Conservation (phyloP, 129 eudicot genomes). For the Erigeron canadensis region DNA sequence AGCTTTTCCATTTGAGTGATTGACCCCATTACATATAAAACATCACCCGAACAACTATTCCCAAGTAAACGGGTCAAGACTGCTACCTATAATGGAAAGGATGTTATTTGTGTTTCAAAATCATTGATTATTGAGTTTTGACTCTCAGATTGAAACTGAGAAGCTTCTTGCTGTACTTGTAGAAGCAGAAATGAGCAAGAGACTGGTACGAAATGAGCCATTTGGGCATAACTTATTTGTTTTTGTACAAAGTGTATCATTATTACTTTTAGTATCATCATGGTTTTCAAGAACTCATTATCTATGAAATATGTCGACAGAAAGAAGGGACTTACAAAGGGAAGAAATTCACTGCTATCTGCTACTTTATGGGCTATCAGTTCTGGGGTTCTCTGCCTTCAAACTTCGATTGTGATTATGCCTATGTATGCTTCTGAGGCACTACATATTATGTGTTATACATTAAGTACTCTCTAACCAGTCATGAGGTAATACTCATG, state of each 20-base stretch:
- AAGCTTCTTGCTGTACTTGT: constrained; percentile 97
- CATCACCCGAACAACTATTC: neutral
- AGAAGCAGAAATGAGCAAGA: constrained; percentile 90
- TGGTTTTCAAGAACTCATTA: constrained; percentile 2
- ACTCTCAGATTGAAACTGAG: constrained; percentile 87
- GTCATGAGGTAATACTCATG: neutral
- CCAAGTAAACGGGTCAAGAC: neutral
- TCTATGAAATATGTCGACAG: constrained; percentile 42
- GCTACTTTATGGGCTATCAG: constrained; percentile 98
- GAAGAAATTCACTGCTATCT: constrained; percentile 93
- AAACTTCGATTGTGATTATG: constrained; percentile 92
- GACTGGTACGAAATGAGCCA: constrained; percentile 51
- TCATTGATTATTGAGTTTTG: constrained; percentile 6
- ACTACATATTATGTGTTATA: neutral
- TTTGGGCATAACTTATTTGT: neutral
- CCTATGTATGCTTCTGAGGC: constrained; percentile 53
- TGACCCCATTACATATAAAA: neutral
- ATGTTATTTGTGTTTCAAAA: constrained; percentile 8
- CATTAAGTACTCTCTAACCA: neutral
- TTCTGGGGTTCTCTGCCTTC: constrained; percentile 97
- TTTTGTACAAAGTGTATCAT: neutral
- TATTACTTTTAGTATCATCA: neutral
- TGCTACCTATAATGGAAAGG: neutral
- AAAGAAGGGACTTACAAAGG: constrained; percentile 98
- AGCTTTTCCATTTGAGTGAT: too few relatives aligned